phyloP scores from a whole-genome alignment of 305 asterid species.

The Fraxinus baroniana region DNA sequence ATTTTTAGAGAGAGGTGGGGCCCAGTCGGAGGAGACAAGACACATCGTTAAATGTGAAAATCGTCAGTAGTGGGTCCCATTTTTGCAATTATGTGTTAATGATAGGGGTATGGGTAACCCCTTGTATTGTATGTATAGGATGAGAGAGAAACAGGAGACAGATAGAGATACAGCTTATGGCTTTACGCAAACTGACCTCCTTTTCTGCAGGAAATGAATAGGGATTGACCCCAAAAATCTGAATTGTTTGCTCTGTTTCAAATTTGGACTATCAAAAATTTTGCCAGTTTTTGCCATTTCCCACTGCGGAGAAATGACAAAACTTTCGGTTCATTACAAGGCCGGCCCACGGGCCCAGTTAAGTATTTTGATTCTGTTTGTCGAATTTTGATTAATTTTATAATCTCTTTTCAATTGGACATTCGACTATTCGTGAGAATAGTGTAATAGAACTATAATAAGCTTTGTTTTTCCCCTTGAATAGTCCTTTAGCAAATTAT shows the following conservation, averaged over 20 bases:
- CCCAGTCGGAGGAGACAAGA: slow-evolving; percentile 40
- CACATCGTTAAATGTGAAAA: slow-evolving; percentile 36
- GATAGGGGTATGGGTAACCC: slow-evolving; percentile 25
- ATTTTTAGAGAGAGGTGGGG: slow-evolving; percentile 19
- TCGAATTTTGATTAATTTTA: neutral
- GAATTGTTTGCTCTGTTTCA: neutral
- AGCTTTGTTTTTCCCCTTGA: too few species aligned
- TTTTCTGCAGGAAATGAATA: neutral
- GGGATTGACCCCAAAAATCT: neutral
- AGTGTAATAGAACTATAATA: too few species aligned
- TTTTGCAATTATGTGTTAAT: slow-evolving; percentile 61
- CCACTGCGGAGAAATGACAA: neutral
- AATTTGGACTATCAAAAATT: neutral
- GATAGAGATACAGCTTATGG: neutral
- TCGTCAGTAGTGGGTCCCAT: slow-evolving; percentile 36
- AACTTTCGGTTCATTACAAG: neutral
- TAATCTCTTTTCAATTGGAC: neutral
- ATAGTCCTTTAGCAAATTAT: too few species aligned
- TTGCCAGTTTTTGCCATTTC: neutral
- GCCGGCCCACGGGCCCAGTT: slow-evolving; percentile 5
- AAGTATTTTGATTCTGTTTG: neutral
- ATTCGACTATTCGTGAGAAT: neutral
- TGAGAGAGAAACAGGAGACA: neutral
- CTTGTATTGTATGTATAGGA: slow-evolving; percentile 6
- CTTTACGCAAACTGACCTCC: slow-evolving; percentile 11